Base-by-base conservation (phyloP, 2,329 filamentous ascomycete species). In the Zelopaecilomyces penicillatus region DNA sequence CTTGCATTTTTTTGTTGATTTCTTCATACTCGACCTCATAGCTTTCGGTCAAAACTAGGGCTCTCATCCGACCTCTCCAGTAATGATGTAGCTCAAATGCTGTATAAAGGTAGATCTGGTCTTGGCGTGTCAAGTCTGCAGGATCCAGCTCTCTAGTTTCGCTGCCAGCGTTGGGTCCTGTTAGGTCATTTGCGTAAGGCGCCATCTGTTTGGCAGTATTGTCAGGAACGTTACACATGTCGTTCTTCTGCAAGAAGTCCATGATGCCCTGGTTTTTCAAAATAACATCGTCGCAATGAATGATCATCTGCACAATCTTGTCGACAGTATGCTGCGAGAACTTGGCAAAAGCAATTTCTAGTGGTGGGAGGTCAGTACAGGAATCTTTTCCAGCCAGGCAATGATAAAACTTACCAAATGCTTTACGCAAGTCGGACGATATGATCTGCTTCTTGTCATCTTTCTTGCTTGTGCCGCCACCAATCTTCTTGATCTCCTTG, bases 371-470 rank as follows among this genome's bases (percentile, higher is more conserved):
- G 19, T 19, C 19, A 19, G 19, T 3, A 19, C 3, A 19, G 2
- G 19, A 19, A 19, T 19, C 2, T 19, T 19, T 19, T 19, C 19
- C 19, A 19, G 19, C 3, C 19, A 19, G 19, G 3, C 19, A 2
- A 19, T 19, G 19, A 19, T 19, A 19, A 10, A 36, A 65, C 76
- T 67, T 71, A 83, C 80, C 86, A 68, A 88, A 94, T 45, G 81
- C 87, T 68, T 91, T 91, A 58, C 86, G 85, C 59, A 97, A 72
- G 65, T 97, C 91, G 53, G 82, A 83, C 39, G 86, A 89, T 59
- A 98, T 95, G 64, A 98, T 82, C 65, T 96, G 89, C 71, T 96
- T 97, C 80, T 97, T 97, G 62, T 96, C 91, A 59, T 87, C 83
- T 68, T 90, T 90, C 67, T 88, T 87, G 55, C 80, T 78, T 44